phyloP scores from a whole-genome alignment of 768 basidiomycete species.

The Hirschioporus abietinus region DNA sequence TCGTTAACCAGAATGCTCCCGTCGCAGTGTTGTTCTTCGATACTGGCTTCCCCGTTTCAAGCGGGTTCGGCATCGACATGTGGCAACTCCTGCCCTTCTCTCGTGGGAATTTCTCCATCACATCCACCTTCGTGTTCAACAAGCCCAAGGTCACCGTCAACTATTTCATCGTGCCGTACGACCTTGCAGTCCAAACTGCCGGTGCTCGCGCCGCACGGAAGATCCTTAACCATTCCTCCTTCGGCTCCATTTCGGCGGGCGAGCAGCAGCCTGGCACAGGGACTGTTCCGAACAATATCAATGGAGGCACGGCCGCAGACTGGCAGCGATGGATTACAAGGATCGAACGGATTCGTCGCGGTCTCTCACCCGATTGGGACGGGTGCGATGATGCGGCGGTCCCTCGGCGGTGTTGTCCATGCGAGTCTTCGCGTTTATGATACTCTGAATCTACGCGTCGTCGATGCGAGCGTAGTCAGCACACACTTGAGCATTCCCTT shows the following conservation, averaged over 20 bases:
- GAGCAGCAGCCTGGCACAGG: constrained; percentile 38
- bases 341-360: constrained; percentile 30
- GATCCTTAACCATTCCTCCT: constrained; percentile 29
- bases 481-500: constrained; percentile 42
- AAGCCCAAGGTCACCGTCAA: constrained; percentile 44
- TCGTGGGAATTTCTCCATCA: constrained; percentile 44
- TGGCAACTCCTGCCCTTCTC: constrained; percentile 53
- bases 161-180: constrained; percentile 45
- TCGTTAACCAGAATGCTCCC: constrained; percentile 43
- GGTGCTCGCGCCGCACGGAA: constrained; percentile 39
- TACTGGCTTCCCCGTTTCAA: constrained; percentile 35
- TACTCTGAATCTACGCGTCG: constrained; percentile 36
- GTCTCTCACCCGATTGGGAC: constrained; percentile 48
- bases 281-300: constrained; percentile 35
- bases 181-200: constrained; percentile 46
- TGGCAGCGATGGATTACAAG: constrained; percentile 44
- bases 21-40: constrained; percentile 44
- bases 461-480: constrained; percentile 45
- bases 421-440: constrained; percentile 15
- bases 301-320: constrained; percentile 38
- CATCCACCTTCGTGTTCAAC: constrained; percentile 42
- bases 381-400: constrained; percentile 26
- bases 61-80: constrained; percentile 41
- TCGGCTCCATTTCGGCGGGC: constrained; percentile 32
- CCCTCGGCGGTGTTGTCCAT: constrained; percentile 25